Evolutionary conservation across 2,329 filamentous ascomycete species (phyloP), one percentile per base, ranked within the genome.

Genomic region (Monosporascus sp.): DNA sequence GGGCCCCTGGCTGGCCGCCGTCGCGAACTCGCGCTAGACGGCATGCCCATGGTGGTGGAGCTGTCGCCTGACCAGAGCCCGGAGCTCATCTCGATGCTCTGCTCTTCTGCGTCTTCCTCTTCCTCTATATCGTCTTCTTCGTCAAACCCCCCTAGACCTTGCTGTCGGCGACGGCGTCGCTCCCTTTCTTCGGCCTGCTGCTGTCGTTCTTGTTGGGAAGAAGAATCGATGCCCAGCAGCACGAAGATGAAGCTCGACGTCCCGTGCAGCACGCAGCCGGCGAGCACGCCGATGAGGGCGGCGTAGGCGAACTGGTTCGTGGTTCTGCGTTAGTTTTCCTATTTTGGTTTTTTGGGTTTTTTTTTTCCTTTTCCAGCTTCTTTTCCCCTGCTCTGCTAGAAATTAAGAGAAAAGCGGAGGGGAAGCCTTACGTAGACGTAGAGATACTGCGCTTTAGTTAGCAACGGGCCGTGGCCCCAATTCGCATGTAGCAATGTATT

Each of bases 361-460:
- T 43, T 8, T 41, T 25, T 38, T 14, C 5, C 17, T 15, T 14
- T 18, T 22, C 3, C 41, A 1, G 14, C 3, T 44, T 6, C n/a
- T 9, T 7, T n/a, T 8, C 6, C 17, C 38, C 37, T 39, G 15
- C 38, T 15, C 15, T 20, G 17, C 15, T 20, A 17, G 18, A 39
- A 18, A 39, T 39, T 7, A 7, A 41, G 49, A 54, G 17, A 35
- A 20, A 48, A 48, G 18, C 22, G 3, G 35, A 48, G 25, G 27
- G 48, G 22, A 31, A 24, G 50, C 14, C 66, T 64, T 67, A 68
- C 66, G 48, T 63, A 68, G 50, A 66, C 60, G 45, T 67, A 68
- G 11, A 68, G 55, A 52, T 65, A 65, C 66, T 68, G 45, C 50
- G 7, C 35, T 49, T 37, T 8, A 38, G 52, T 55, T 52, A 59